These are phyloP conservation scores for Pythium sukuiense DNA, from an alignment of 352 stramenopile genomes.

Conservation along the genomic window DNA sequence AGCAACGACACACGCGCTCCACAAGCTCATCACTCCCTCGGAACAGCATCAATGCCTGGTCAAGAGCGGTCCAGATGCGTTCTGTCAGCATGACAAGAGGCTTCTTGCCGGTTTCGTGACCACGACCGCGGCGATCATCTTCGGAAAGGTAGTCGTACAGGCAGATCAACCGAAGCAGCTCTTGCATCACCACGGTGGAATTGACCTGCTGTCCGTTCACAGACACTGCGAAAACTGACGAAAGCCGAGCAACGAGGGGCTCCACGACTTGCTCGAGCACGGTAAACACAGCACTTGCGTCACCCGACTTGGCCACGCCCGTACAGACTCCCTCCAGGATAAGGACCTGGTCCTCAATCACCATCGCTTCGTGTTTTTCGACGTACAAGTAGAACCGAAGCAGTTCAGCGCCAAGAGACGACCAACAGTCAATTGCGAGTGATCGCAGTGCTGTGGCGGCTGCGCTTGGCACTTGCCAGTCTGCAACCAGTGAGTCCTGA, in stretches of 20 bases:
- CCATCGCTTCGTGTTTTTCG: conserved; percentile 63
- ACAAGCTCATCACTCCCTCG: conserved; percentile 73
- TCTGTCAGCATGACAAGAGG: conserved; percentile 75
- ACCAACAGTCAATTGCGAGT: conserved; percentile 80
- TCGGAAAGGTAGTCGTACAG: conserved; percentile 79
- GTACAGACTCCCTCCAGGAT: conserved; percentile 77
- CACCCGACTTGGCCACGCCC: conserved; percentile 50
- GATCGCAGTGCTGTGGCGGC: conserved; percentile 69
- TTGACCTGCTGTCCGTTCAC: conserved; percentile 37
- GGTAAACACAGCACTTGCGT: conserved; percentile 42
- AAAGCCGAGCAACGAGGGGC: conserved; percentile 57
- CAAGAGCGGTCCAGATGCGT: conserved; percentile 77
- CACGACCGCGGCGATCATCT: neutral
- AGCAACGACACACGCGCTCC: conserved; percentile 80
- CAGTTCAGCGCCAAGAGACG: conserved; percentile 60
- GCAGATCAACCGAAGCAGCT: conserved; percentile 81
- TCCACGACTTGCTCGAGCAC: conserved; percentile 72
- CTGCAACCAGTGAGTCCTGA: conserved; percentile 41
- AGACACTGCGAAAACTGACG: conserved; percentile 40
- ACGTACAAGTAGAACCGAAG: conserved; percentile 80
- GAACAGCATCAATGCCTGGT: conserved; percentile 81
- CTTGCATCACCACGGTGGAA: conserved; percentile 44
- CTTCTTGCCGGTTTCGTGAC: conserved; percentile 25
- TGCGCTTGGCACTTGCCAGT: conserved; percentile 79
- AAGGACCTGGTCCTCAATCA: conserved; percentile 82